These are phyloP conservation scores for Zymoseptoria passerinii DNA, from an alignment of 2,329 filamentous ascomycete species.

Conservation along the genomic window DNA sequence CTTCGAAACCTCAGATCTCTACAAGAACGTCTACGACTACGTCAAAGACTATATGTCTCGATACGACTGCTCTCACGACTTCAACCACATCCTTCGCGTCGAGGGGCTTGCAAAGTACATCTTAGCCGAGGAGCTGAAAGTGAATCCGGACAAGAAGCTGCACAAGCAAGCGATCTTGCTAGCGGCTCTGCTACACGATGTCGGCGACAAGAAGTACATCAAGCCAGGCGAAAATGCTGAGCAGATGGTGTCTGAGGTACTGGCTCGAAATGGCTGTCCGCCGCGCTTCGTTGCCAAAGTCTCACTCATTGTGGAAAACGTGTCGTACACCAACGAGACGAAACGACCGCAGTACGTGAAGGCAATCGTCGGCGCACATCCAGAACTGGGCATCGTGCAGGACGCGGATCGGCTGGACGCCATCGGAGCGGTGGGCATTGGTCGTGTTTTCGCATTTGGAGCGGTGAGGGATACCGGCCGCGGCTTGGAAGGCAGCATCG, in stretches of 20 bases:
- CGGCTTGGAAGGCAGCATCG: constrained; percentile 56
- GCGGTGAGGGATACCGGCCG: constrained; percentile 49
- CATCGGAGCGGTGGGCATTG: constrained; percentile 78
- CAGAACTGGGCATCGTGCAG: constrained; percentile 77
- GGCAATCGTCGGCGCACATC: constrained; percentile 55
- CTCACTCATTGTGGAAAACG: constrained; percentile 63
- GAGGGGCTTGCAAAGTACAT: constrained; percentile 62
- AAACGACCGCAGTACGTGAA: constrained; percentile 53
- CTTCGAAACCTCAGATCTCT: constrained; percentile 26
- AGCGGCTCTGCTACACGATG: constrained; percentile 64
- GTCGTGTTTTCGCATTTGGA: constrained; percentile 66
- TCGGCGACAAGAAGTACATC: constrained; percentile 78
- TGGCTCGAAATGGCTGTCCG: constrained; percentile 50
- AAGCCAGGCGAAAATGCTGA: constrained; percentile 43
- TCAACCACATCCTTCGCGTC: constrained; percentile 73
- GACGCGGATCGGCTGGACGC: constrained; percentile 91
- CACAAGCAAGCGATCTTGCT: constrained; percentile 25
- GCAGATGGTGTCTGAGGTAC: constrained; percentile 48
- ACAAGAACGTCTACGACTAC: constrained; percentile 43
- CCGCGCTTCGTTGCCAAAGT: constrained; percentile 55
- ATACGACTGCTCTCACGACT: constrained; percentile 84
- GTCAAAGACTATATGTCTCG: constrained; percentile 64
- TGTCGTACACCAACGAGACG: constrained; percentile 70
- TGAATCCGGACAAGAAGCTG: constrained; percentile 18
- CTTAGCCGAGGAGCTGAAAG: constrained; percentile 34